Evolutionary conservation across 139 green algal species (phyloP), one percentile per base, ranked within the genome.

Genomic region (Chlamydomonas asymmetrica): DNA sequence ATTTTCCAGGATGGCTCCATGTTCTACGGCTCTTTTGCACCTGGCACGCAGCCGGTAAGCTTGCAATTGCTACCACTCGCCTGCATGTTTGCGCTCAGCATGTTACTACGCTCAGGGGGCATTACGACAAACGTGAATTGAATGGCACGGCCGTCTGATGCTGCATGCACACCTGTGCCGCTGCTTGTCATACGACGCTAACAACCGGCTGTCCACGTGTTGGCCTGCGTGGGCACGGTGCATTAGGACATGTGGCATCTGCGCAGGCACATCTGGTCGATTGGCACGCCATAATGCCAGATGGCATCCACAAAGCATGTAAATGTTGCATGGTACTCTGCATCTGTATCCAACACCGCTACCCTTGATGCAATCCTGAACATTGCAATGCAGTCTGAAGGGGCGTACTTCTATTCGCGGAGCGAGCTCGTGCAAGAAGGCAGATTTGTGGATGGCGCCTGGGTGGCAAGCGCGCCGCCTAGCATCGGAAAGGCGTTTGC

Each of bases 1-100:
- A 48, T 87, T 8, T 66, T 75, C 43, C 60, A 64, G 31, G 81
- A 87, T 54, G 81, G 81, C 25, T 82, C 73, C 54, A 87, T 87
- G 73, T 87, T 80, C 65, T 41, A 71, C 32, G 81, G 81, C 40
- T 71, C 40, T 7, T 87, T 87, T 41, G 40, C 10, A 1, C 39
- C 37, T 5, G 61, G 18, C 37, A 18, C 18, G 20, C 49, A 57
- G 49, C 22, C 18, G 22, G 49, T 57, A 57, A n/a, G n/a, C n/a
- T n/a, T n/a, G n/a, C n/a, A n/a, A n/a, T n/a, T n/a, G n/a, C n/a
- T n/a, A n/a, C n/a, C n/a, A n/a, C n/a, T n/a, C n/a, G n/a, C n/a
- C n/a, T n/a, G n/a, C n/a, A n/a, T n/a, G n/a, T n/a, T 22, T 57
- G 49, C 20, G 20, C 18, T 18, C 18, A 22, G 49, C 22, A 57